Evolutionary conservation across 495 filamentous ascomycete genomes (phyloP).

Genomic region (Penicillium soppii): DNA sequence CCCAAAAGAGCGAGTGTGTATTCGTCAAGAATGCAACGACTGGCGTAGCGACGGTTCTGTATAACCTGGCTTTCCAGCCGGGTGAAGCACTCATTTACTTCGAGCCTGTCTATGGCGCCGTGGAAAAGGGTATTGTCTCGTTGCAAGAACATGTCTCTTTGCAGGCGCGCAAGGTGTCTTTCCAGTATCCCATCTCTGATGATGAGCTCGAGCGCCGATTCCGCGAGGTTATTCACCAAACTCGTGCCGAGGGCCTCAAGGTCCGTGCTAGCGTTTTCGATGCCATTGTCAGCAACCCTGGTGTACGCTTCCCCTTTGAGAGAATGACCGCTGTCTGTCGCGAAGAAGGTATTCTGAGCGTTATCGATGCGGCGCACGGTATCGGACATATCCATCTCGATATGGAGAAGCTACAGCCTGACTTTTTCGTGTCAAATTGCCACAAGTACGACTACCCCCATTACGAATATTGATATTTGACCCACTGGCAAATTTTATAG

Average conservation of each 20-base stretch:
- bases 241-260: constrained; percentile 43
- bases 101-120: constrained; percentile 72
- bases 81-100: constrained; percentile 68
- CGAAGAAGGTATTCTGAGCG: constrained; percentile 58
- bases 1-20: constrained; percentile 62
- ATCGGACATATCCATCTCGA: constrained; percentile 74
- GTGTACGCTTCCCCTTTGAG: constrained; percentile 78
- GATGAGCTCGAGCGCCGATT: constrained; percentile 56
- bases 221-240: constrained; percentile 40
- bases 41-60: constrained; percentile 76
- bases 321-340: constrained; percentile 58
- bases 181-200: constrained; percentile 60
- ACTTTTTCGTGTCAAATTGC: constrained; percentile 82
- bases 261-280: constrained; percentile 73
- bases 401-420: constrained; percentile 61
- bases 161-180: constrained; percentile 36
- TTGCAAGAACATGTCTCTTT: constrained; percentile 59
- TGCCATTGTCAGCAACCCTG: constrained; percentile 70
- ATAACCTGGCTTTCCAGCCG: constrained; percentile 60
- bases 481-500: not conserved
- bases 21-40: constrained; percentile 81
- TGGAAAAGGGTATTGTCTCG: constrained; percentile 68
- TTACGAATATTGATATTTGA: not conserved
- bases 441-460: constrained; percentile 63
- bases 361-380: constrained; percentile 82